Conservation (phyloP, 495 filamentous ascomycete genomes). For the Neohortaea acidophila region DNA sequence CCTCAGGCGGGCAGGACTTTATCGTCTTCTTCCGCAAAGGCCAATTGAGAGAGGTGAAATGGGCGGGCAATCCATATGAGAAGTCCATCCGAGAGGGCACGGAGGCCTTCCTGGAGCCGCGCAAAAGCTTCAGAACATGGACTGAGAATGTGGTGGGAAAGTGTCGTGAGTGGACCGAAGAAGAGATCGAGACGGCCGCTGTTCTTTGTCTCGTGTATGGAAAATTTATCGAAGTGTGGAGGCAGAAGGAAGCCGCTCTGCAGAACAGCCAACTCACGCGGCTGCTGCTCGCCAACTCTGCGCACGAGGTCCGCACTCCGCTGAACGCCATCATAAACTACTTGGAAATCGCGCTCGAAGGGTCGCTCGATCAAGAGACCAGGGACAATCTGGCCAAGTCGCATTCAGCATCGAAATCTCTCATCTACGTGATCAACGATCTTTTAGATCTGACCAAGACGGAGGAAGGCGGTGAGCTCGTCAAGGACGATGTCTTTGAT, state of each 20-base stretch:
- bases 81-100: slow-evolving; percentile 56
- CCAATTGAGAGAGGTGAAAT: slow-evolving; percentile 65
- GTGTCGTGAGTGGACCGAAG: slow-evolving; percentile 60
- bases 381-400: slow-evolving; percentile 75
- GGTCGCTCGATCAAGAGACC: slow-evolving; percentile 64
- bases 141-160: slow-evolving; percentile 60
- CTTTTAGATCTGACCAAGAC: slow-evolving; percentile 82
- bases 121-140: slow-evolving; percentile 66
- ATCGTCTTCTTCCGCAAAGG: slow-evolving; percentile 83
- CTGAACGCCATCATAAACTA: slow-evolving; percentile 96
- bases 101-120: slow-evolving; percentile 53
- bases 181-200: slow-evolving; percentile 72
- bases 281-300: slow-evolving; percentile 76
- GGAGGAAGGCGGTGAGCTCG: slow-evolving; percentile 63
- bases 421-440: slow-evolving; percentile 95
- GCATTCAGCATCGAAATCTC: slow-evolving; percentile 87
- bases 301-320: slow-evolving; percentile 87
- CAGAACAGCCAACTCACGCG: slow-evolving; percentile 69
- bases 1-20: slow-evolving; percentile 62
- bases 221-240: slow-evolving; percentile 85
- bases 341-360: slow-evolving; percentile 83
- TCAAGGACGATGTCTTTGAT: slow-evolving; percentile 73
- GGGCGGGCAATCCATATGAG: slow-evolving; percentile 90
- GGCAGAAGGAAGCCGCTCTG: slow-evolving; percentile 74
- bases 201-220: slow-evolving; percentile 84